Evolutionary conservation across 441 rosid genomes (phyloP).

Genomic region (Populus hybrid): DNA sequence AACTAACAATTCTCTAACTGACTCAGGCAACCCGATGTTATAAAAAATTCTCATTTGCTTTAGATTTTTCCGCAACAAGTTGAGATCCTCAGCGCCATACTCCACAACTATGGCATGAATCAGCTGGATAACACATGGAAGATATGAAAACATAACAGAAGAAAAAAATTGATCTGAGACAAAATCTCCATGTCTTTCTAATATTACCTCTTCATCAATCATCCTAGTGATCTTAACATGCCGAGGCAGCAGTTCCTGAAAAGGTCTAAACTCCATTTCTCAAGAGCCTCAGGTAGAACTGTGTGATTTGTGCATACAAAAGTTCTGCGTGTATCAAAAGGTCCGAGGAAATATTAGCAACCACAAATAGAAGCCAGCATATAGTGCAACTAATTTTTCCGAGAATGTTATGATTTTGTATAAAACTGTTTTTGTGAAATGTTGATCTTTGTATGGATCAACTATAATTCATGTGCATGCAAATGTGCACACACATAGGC

Average conservation of each 20-base stretch:
- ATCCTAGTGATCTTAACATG: conserved; percentile 40
- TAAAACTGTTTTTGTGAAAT: neutral
- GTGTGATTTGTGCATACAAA: conserved; percentile 51
- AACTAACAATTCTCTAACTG: conserved; percentile 27
- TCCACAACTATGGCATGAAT: conserved; percentile 34
- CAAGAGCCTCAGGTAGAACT: conserved; percentile 47
- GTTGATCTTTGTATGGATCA: neutral
- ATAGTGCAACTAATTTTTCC: neutral
- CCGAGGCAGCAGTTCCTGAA: conserved; percentile 46
- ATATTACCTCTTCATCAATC: conserved; percentile 46
- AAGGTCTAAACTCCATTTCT: conserved; percentile 51
- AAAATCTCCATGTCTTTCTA: neutral
- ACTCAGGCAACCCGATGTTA: conserved; percentile 39
- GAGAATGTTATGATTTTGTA: neutral
- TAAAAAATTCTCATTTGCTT: conserved; percentile 45
- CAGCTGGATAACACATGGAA: conserved; percentile 26
- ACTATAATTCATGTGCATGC: neutral
- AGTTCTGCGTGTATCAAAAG: conserved; percentile 29
- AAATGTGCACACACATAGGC: neutral
- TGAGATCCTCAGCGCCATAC: conserved; percentile 36
- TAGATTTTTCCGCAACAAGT: conserved; percentile 34
- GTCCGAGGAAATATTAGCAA: conserved; percentile 5
- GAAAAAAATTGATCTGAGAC: neutral
- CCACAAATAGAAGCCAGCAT: neutral
- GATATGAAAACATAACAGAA: neutral